These are phyloP conservation scores for Phytopythium vexans DNA, from an alignment of 352 stramenopile genomes.

Conservation along the genomic window DNA sequence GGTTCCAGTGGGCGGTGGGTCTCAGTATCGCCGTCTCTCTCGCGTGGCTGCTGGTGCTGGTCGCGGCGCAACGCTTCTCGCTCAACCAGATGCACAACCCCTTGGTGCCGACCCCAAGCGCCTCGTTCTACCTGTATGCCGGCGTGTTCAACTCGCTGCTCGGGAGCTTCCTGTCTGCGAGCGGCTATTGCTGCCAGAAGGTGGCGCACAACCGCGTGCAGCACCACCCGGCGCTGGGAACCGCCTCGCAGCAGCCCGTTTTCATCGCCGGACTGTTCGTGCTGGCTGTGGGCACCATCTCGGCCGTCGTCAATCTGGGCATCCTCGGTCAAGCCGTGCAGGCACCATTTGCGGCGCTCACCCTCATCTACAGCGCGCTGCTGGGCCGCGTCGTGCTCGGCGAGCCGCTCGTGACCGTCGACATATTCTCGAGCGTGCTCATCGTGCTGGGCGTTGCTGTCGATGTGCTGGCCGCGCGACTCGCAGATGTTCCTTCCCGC, in stretches of 20 bases:
- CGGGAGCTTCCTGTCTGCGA: constrained; percentile 72
- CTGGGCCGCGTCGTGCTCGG: constrained; percentile 62
- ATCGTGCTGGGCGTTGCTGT: constrained; percentile 61
- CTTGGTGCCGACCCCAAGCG: not conserved
- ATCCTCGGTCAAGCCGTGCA: constrained; percentile 77
- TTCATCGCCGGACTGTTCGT: constrained; percentile 59
- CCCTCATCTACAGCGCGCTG: constrained; percentile 74
- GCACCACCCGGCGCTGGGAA: constrained; percentile 39
- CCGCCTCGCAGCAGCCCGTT: constrained; percentile 55
- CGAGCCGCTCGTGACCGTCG: constrained; percentile 45
- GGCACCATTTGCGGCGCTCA: constrained; percentile 75
- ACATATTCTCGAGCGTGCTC: constrained; percentile 55
- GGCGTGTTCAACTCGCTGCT: constrained; percentile 74
- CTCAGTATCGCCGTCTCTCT: constrained; percentile 40
- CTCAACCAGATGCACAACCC: not conserved
- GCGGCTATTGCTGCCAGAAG: constrained; percentile 82
- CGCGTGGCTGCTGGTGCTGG: constrained; percentile 47
- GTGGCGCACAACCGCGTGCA: constrained; percentile 60
- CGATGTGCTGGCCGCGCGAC: constrained; percentile 56
- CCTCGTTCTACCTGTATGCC: constrained; percentile 50
- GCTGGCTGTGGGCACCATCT: constrained; percentile 62
- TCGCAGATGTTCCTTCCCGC: constrained; percentile 33
- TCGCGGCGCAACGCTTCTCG: constrained; percentile 28
- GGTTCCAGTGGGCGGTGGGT: constrained; percentile 42
- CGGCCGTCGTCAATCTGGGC: constrained; percentile 64